Percentiles rank a stretch among this genome's conserved stretches.
Conservation (phyloP, 495 filamentous ascomycete genomes). For the Penicillium desertorum region DNA sequence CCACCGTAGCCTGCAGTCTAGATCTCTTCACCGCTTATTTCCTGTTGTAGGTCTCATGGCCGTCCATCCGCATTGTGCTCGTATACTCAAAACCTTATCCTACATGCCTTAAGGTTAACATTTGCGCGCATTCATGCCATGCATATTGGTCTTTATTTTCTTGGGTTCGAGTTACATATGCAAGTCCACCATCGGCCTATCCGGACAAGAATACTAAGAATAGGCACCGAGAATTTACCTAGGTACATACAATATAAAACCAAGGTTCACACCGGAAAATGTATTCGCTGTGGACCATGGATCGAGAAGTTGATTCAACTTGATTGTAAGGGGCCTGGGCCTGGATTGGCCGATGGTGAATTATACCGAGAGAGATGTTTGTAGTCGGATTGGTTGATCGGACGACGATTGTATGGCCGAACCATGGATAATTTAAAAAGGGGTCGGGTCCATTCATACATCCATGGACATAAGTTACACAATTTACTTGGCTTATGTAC, state of each 20-base stretch:
- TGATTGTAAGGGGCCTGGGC: not conserved
- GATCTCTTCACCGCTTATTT: not conserved
- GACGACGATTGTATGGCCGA: not conserved
- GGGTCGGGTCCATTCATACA: no score
- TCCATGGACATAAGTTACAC: no score
- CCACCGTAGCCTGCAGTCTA: not conserved
- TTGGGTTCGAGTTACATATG: not conserved
- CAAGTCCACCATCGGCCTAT: not conserved
- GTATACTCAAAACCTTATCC: not conserved
- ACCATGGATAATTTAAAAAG: not conserved
- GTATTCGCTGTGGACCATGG: no score
- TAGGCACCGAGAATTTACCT: not conserved
- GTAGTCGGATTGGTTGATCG: slow-evolving; percentile 4
- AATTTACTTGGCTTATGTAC: no score
- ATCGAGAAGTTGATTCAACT: not conserved
- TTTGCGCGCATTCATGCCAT: not conserved
- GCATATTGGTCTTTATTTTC: not conserved
- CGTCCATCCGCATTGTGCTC: not conserved
- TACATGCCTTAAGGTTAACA: not conserved
- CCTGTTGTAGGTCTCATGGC: not conserved
- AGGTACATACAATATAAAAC: not conserved
- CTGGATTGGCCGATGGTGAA: not conserved
- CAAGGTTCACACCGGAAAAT: not conserved
- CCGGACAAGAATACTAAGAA: not conserved
- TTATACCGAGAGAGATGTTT: not conserved